Evolutionary conservation across 1,284 basidiomycete species (phyloP).

Genomic region (Naganishia albida): DNA sequence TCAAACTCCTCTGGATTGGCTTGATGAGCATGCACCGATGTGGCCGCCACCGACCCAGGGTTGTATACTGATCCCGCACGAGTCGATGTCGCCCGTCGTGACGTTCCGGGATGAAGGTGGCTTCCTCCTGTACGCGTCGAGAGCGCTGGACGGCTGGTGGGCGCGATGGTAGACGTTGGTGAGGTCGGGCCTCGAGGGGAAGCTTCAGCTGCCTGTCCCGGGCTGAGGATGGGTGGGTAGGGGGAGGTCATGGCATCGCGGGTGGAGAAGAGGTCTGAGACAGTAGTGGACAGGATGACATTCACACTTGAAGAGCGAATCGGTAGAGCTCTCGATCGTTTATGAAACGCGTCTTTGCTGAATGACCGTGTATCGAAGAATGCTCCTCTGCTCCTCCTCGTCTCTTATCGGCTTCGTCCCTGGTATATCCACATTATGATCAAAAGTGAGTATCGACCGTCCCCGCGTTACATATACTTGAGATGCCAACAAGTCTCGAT

Average conservation of each 20-base stretch:
- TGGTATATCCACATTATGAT: too few species aligned
- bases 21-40: slow-evolving; percentile 3
- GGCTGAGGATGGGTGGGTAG: neutral
- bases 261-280: neutral
- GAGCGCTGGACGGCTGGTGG: neutral
- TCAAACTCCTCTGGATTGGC: slow-evolving; percentile 24
- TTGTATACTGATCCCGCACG: slow-evolving; percentile 11
- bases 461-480: too few species aligned
- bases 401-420: too few species aligned
- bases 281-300: neutral
- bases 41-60: slow-evolving; percentile 11
- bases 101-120: slow-evolving; percentile 14
- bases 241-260: slow-evolving; percentile 25
- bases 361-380: too few species aligned
- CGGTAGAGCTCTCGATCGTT: too few species aligned
- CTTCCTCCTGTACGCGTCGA: slow-evolving; percentile 10
- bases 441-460: too few species aligned
- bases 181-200: neutral
- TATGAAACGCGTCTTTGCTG: too few species aligned
- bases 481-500: too few species aligned
- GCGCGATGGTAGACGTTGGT: neutral
- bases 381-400: too few species aligned
- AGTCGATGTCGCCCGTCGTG: neutral
- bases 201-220: neutral
- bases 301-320: neutral